A percentile compares a stretch with the other conserved stretches of the same genome.
phyloP scores from a whole-genome alignment of 164 flowering plant genomes.

The Vitis amurensis region DNA sequence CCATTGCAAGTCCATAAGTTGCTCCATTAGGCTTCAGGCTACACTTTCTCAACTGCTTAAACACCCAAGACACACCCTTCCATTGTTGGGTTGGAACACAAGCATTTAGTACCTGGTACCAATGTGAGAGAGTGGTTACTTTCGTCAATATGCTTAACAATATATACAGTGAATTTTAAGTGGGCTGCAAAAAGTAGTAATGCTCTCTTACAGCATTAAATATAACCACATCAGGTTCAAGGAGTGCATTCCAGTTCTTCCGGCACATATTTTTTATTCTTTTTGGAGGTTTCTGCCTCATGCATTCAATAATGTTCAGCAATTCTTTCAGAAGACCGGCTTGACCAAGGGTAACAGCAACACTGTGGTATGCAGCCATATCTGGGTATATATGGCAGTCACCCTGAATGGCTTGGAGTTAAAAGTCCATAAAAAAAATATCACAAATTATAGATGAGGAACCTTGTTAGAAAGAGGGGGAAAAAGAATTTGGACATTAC shows the following conservation, averaged over 20 bases:
- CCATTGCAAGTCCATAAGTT: conserved; percentile 98
- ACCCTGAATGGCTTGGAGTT: conserved; percentile 41
- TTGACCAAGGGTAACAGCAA: conserved; percentile 92
- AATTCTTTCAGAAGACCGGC: conserved; percentile 83
- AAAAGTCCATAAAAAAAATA: conserved; percentile 7
- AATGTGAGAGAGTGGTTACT: conserved; percentile 9
- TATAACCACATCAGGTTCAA: conserved; percentile 89
- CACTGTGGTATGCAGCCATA: conserved; percentile 82
- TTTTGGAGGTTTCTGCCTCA: conserved; percentile 71
- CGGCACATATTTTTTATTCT: conserved; percentile 40
- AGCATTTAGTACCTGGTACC: conserved; percentile 77
- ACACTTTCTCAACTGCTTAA: conserved; percentile 69
- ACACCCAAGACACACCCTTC: conserved; percentile 96
- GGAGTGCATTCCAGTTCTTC: conserved; percentile 78
- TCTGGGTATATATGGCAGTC: conserved; percentile 84
- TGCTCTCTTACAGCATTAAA: conserved; percentile 83
- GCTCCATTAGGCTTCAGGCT: conserved; percentile 82
- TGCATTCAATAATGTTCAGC: conserved; percentile 61
- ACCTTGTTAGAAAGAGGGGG: conserved; percentile 2
- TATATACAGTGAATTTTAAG: conserved; percentile 4
- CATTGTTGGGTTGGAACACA: conserved; percentile 75
- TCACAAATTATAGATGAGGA: not conserved
- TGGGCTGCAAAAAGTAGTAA: not conserved
- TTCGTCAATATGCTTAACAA: not conserved
- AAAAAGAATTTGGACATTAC: conserved; percentile 40